Evolutionary conservation across 202 grass and related monocot genomes (phyloP).

Genomic region (Tripidium arundinaceum): DNA sequence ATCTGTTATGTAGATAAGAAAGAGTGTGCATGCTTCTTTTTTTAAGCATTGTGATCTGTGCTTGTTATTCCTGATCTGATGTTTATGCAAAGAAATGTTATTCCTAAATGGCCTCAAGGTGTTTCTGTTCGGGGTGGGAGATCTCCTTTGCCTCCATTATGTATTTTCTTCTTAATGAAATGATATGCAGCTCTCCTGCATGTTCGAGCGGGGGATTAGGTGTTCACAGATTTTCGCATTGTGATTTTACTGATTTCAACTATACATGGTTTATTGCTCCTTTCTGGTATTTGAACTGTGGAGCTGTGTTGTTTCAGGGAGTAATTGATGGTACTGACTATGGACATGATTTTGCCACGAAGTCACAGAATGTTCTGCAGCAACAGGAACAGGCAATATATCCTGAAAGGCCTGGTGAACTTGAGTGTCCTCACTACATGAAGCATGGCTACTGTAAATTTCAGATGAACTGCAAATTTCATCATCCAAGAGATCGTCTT

Average conservation of each 20-base stretch:
- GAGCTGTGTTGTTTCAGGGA: constrained; percentile 30
- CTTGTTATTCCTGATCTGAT: background rate
- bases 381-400: constrained; percentile 23
- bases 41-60: background rate
- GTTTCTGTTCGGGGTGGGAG: background rate
- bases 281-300: constrained; percentile 18
- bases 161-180: background rate
- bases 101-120: background rate
- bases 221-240: background rate
- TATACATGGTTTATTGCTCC: background rate
- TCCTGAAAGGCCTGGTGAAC: constrained; percentile 51
- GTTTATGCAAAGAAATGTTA: constrained; percentile 3
- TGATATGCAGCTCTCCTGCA: background rate
- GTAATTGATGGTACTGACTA: background rate
- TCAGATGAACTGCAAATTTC: constrained; percentile 47
- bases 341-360: background rate
- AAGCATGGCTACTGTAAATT: constrained; percentile 56
- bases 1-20: background rate
- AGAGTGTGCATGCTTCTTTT: background rate
- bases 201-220: background rate
- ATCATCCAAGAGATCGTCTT: constrained; percentile 43
- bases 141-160: background rate
- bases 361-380: constrained; percentile 1
- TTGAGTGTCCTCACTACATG: constrained; percentile 48
- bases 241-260: background rate